Base-by-base conservation (phyloP, 768 basidiomycete species). In the Candolleomyces aberdarensis region DNA sequence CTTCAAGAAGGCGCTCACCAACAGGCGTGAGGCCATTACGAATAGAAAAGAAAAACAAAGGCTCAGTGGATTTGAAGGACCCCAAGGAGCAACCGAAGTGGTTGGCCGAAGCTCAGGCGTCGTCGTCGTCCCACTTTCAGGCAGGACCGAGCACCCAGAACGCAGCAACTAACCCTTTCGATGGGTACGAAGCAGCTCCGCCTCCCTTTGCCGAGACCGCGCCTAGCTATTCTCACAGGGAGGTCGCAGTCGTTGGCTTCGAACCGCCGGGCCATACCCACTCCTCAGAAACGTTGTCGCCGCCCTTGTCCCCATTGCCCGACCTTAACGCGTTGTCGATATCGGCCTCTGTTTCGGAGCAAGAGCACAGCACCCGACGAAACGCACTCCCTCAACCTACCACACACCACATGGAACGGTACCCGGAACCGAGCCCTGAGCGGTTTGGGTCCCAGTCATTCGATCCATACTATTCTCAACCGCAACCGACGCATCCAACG, bases 21-120 rank as follows among this genome's bases (percentile, higher is more conserved):
- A 5, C 11, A n/a, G 8, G 32, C 53, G 20, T 22, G 15, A 36
- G 15, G 31, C 53, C 53, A 1, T 11, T 69, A 32, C 69, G 69
- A 22, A 66, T 72, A 50, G 69, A 72, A 52, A 71, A 72, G 62
- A 72, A 69, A 55, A 57, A 54, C n/a, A 66, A 60, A 29, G 17
- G 60, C 14, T 56, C 55, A 4, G 47, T 51, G n/a, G 56, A 61
- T 36, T 49, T n/a, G 36, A 58, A 53, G n/a, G 15, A 36, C 20
- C 56, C 49, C 22, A 63, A 64, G 15, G 59, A 59, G 11, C 55
- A 50, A 51, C 60, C 62, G 17, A 58, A 52, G 6, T 63, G 62
- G 65, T 51, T 62, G 13, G 11, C 57, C 20, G 50, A 56, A 19
- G 62, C 60, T 5, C 56, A 62, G 11, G n/a, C 15, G 5, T n/a